Evolutionary conservation across 75 land plant genomes (phyloP).

Genomic region (Selaginella moellendorffii): DNA sequence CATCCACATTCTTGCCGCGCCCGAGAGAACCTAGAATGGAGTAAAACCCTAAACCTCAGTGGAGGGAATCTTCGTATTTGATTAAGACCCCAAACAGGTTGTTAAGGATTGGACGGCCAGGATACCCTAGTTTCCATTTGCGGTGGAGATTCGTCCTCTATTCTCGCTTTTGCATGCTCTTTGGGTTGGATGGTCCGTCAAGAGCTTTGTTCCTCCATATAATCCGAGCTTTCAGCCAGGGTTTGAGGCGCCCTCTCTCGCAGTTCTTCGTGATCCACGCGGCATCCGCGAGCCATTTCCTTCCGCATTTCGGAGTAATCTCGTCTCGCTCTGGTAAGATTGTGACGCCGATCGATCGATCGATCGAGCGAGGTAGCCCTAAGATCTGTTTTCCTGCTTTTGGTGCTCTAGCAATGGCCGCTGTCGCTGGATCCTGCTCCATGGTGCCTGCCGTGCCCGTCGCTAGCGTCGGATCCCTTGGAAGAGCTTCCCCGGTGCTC

Average conservation of each 20-base stretch:
- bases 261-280: background rate
- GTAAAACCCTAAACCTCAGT: no score
- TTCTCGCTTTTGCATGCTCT: background rate
- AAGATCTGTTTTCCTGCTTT: no score
- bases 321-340: background rate
- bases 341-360: no score
- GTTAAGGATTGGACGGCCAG: background rate
- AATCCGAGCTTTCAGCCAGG: background rate
- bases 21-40: constrained; percentile 33
- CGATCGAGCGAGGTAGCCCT: no score
- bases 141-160: background rate
- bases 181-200: background rate
- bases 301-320: background rate
- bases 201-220: background rate
- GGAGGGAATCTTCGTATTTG: no score
- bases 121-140: background rate
- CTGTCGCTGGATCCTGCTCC: no score
- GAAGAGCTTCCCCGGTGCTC: background rate
- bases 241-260: background rate
- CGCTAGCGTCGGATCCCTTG: no score
- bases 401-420: no score
- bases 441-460: no score
- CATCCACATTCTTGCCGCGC: constrained; percentile 62
- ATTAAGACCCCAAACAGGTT: no score
- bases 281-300: background rate